Base-by-base conservation (phyloP, 352 stramenopile genomes). In the Pythium folliculosum region DNA sequence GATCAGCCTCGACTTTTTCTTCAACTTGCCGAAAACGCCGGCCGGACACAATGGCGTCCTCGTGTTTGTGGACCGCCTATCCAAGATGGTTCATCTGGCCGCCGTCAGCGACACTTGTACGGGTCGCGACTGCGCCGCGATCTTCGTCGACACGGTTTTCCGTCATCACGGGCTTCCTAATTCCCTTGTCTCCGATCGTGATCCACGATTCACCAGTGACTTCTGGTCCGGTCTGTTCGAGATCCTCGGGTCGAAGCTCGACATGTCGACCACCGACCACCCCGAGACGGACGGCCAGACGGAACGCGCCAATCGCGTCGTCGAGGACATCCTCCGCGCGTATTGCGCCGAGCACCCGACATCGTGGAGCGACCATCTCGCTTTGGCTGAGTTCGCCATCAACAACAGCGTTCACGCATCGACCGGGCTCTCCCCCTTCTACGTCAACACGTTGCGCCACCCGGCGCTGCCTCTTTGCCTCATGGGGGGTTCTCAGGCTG, bases 191-290 rank as follows among this genome's bases (percentile, higher is more conserved):
- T 61, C 54, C 23, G 54, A 61, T 21, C 57, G 57, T 0, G 44
- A 56, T 38, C 54, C 54, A 21, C 54, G 54, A 0, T 73, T 70
- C 44, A 73, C 67, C 2, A 14, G 9, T 14, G 35, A 51, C 16
- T 70, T 73, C 25, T 73, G 67, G 60, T 16, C 38, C 0, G 22
- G 12, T 16, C 30, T 73, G 4, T 40, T 73, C 38, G 17, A 37
- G 12, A 19, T 65, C 16, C 22, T 69, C 12, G 40, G 22, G 0
- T 30, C 54, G 1, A 21, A 9, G 16, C 22, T 70, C 14, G 25
- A 65, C 35, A 75, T 75, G 68, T 75, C 53, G 21, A 69, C 52
- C 1, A 35, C 44, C 7, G 63, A 65, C 19, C 63, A 72, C 49
- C 55, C 68, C 12, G 44, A 71, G 44, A 71, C 68, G 2, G 54